Conservation (phyloP, 2,329 filamentous ascomycete species). For the Neofusicoccum ribis region DNA sequence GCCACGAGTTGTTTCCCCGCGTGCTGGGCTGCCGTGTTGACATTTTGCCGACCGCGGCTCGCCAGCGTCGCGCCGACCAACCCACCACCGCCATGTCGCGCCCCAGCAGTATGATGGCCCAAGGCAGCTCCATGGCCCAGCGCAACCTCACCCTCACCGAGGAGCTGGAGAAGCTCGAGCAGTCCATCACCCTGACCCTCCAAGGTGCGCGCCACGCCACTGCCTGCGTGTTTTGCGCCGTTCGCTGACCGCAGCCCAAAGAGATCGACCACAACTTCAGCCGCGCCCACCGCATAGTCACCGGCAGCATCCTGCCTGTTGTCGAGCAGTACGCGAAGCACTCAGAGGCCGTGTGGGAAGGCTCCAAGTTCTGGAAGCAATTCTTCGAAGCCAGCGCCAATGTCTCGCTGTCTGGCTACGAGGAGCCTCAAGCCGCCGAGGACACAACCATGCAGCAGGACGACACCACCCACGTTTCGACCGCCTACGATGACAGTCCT, state of each 20-base stretch:
- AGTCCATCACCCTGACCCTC: constrained; percentile 92
- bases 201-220: constrained; percentile 63
- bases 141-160: constrained; percentile 79
- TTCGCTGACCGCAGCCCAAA: constrained; percentile 41
- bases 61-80: background rate
- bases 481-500: constrained; percentile 38
- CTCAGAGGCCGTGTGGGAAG: constrained; percentile 92
- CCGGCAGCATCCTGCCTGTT: constrained; percentile 85
- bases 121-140: constrained; percentile 34
- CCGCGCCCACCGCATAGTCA: constrained; percentile 93
- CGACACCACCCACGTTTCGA: constrained; percentile 33
- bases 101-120: constrained; percentile 16
- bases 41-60: constrained; percentile 4
- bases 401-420: constrained; percentile 92
- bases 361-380: constrained; percentile 99
- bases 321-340: constrained; percentile 96
- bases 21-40: constrained; percentile 15
- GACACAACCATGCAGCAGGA: constrained; percentile 48
- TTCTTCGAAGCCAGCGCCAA: constrained; percentile 99
- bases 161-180: constrained; percentile 92
- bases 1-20: constrained; percentile 1
- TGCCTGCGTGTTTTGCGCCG: constrained; percentile 23
- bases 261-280: constrained; percentile 99
- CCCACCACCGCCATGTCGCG: constrained; percentile 11
- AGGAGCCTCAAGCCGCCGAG: constrained; percentile 69